A percentile compares a stretch with the other conserved stretches of the same genome.
These are phyloP conservation scores for Phytophthora macrochlamydospora DNA, from an alignment of 352 stramenopile species.

Conservation along the genomic window DNA sequence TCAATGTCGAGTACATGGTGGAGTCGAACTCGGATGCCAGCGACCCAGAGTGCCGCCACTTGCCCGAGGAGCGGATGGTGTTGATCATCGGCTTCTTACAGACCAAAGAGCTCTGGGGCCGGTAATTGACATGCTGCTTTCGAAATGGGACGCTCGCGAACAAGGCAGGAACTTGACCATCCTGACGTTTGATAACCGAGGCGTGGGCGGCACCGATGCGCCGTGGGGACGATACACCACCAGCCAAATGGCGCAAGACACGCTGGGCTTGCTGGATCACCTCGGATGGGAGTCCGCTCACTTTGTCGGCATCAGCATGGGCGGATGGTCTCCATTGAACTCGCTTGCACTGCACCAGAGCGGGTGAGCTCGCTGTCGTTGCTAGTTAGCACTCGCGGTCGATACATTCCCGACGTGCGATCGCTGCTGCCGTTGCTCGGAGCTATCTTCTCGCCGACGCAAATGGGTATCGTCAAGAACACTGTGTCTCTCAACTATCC, in stretches of 20 bases:
- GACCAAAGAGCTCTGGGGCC: slow-evolving; percentile 50
- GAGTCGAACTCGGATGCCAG: slow-evolving; percentile 19
- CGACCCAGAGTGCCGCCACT: slow-evolving; percentile 13
- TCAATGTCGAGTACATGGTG: slow-evolving; percentile 48
- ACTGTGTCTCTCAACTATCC: slow-evolving; percentile 49
- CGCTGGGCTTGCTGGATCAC: slow-evolving; percentile 42
- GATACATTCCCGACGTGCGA: slow-evolving; percentile 39
- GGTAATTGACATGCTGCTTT: slow-evolving; percentile 44
- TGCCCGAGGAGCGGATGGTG: slow-evolving; percentile 34
- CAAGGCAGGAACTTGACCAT: slow-evolving; percentile 35
- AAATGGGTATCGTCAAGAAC: slow-evolving; percentile 31
- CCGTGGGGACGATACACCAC: slow-evolving; percentile 48
- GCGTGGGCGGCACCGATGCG: slow-evolving; percentile 40
- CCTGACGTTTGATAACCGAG: slow-evolving; percentile 55
- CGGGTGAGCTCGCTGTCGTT: slow-evolving; percentile 53
- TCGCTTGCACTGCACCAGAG: slow-evolving; percentile 34
- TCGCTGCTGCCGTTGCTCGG: slow-evolving; percentile 31
- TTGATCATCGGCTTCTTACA: slow-evolving; percentile 56
- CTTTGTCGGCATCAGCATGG: slow-evolving; percentile 53
- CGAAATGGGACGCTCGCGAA: slow-evolving; percentile 35
- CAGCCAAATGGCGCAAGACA: slow-evolving; percentile 47
- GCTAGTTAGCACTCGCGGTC: slow-evolving; percentile 38
- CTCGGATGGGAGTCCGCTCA: slow-evolving; percentile 43
- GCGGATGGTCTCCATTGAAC: slow-evolving; percentile 62
- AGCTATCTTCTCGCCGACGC: slow-evolving; percentile 41